Evolutionary conservation across 2,329 filamentous ascomycete genomes (phyloP).

Genomic region (Ophiostoma australiae): DNA sequence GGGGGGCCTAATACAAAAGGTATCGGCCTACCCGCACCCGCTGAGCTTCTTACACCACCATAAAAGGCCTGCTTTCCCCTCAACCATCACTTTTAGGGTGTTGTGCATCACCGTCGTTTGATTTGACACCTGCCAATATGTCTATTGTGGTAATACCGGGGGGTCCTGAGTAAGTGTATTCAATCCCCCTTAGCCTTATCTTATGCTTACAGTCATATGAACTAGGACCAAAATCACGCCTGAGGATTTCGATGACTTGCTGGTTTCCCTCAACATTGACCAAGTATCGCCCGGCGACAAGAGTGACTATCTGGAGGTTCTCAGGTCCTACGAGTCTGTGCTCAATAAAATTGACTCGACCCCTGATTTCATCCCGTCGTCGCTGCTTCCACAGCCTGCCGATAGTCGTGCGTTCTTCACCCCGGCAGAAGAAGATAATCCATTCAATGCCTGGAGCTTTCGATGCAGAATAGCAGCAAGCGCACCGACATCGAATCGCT

Average conservation of each 20-base stretch:
- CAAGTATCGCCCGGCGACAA: background rate
- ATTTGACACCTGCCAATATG: background rate
- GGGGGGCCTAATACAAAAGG: too few relatives aligned
- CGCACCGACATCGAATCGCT: background rate
- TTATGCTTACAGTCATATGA: background rate
- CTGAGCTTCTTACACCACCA: too few relatives aligned
- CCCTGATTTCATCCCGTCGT: background rate
- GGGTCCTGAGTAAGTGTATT: background rate
- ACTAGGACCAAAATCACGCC: background rate
- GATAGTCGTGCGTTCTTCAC: background rate
- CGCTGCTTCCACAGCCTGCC: background rate
- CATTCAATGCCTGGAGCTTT: constrained; percentile 5
- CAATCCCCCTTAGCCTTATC: too few relatives aligned
- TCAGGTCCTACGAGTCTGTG: background rate
- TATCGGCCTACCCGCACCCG: too few relatives aligned
- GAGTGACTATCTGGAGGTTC: background rate
- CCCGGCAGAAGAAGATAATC: background rate
- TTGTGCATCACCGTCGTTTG: too few relatives aligned
- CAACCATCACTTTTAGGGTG: too few relatives aligned
- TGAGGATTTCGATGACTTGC: background rate
- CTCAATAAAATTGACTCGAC: background rate
- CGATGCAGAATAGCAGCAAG: background rate
- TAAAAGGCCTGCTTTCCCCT: too few relatives aligned
- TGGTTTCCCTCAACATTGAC: background rate
- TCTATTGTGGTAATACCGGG: background rate